Percentiles rank a stretch among this genome's conserved stretches.
Evolutionary conservation across 257 asterid genomes (phyloP).

Genomic region (Schizonepeta tenuifolia): DNA sequence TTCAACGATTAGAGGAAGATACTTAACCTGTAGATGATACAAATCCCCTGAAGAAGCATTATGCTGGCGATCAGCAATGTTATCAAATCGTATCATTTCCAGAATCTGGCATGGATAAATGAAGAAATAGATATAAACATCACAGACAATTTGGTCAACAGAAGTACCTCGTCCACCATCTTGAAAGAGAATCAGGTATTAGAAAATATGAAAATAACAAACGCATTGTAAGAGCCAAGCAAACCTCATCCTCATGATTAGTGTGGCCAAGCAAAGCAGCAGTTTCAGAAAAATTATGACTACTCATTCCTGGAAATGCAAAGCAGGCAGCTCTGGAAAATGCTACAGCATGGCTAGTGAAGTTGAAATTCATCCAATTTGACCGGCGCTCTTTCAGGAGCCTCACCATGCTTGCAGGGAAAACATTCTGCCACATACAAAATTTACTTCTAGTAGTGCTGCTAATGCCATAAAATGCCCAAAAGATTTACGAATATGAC

Average conservation of each 20-base stretch:
- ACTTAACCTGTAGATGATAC: conserved; percentile 47
- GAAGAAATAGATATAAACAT: conserved; percentile 20
- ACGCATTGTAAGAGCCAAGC: conserved; percentile 16
- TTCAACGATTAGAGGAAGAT: background rate
- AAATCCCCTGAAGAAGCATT: conserved; percentile 35
- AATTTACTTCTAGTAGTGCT: background rate
- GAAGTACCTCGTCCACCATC: conserved; percentile 24
- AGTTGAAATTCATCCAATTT: conserved; percentile 52
- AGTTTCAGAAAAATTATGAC: conserved; percentile 31
- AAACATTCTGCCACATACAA: conserved; percentile 45
- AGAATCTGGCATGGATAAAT: conserved; percentile 34
- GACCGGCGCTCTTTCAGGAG: conserved; percentile 47
- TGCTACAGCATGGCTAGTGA: conserved; percentile 39
- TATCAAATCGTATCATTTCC: conserved; percentile 38
- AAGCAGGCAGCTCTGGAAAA: conserved; percentile 33
- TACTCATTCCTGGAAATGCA: conserved; percentile 39
- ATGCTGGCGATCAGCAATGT: conserved; percentile 16
- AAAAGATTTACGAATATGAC: conserved; percentile 15
- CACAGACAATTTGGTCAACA: background rate
- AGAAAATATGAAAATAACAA: background rate
- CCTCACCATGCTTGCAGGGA: conserved; percentile 45
- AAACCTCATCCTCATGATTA: conserved; percentile 48
- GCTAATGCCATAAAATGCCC: conserved; percentile 9
- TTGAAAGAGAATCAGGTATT: background rate
- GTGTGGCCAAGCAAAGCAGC: conserved; percentile 43